A percentile compares a stretch with the other conserved stretches of the same genome.
Evolutionary conservation across 2,329 filamentous ascomycete species (phyloP).

Genomic region (Hymenoscyphus repandus): DNA sequence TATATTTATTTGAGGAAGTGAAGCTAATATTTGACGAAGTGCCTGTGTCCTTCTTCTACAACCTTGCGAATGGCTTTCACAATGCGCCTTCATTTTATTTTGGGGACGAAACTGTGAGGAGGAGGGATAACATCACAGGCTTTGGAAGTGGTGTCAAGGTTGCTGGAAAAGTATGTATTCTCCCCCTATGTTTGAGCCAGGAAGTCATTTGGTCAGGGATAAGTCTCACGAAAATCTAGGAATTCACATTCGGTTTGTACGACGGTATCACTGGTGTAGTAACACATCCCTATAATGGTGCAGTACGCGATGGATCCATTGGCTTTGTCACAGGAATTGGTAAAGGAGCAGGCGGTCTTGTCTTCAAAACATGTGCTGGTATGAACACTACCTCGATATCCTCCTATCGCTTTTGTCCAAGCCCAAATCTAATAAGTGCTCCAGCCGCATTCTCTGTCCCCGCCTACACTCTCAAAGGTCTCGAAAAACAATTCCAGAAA

Average conservation of each 20-base stretch:
- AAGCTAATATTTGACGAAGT: constrained; percentile 1
- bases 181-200: not conserved
- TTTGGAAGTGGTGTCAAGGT: constrained; percentile 57
- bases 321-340: constrained; percentile 47
- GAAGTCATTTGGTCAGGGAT: not conserved
- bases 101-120: constrained; percentile 63
- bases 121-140: constrained; percentile 52
- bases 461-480: constrained; percentile 23
- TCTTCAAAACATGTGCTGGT: constrained; percentile 53
- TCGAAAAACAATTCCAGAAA: constrained; percentile 25
- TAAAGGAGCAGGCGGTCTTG: constrained; percentile 55
- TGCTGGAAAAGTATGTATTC: constrained; percentile 38
- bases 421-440: not conserved
- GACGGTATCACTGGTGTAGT: constrained; percentile 60
- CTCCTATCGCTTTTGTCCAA: not conserved
- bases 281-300: constrained; percentile 51
- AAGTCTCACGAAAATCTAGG: constrained; percentile 24
- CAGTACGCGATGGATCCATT: constrained; percentile 46
- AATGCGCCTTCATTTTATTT: constrained; percentile 61
- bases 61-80: constrained; percentile 63
- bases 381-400: not conserved
- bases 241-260: constrained; percentile 57
- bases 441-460: constrained; percentile 16
- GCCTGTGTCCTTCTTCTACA: constrained; percentile 45
- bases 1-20: not conserved